A percentile compares a stretch with the other conserved stretches of the same genome.
phyloP scores from a whole-genome alignment of 495 filamentous ascomycete species.

The Hyaloscypha bicolor region DNA sequence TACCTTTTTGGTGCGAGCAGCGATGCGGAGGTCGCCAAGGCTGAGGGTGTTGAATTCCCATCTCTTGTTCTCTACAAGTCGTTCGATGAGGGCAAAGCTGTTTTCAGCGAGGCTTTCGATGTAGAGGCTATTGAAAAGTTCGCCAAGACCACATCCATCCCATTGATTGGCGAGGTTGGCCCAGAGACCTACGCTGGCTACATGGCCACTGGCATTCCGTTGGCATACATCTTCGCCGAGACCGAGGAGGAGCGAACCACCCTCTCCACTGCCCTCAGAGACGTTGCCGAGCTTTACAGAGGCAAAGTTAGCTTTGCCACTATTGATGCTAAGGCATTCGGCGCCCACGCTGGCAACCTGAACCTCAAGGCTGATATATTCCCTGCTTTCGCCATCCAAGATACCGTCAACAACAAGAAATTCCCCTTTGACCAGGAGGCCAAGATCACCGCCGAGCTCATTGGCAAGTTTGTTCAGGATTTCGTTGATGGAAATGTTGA shows the following conservation, averaged over 20 bases:
- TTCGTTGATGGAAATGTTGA: constrained; percentile 88
- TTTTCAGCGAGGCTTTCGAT: constrained; percentile 79
- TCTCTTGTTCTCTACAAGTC: constrained; percentile 95
- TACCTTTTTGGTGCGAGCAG: constrained; percentile 88
- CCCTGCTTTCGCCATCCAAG: constrained; percentile 98
- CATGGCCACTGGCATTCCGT: constrained; percentile 90
- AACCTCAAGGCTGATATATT: constrained; percentile 95
- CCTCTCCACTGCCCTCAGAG: constrained; percentile 65
- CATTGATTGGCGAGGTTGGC: constrained; percentile 93
- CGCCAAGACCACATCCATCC: constrained; percentile 81
- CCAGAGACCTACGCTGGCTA: constrained; percentile 97
- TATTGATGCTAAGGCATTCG: constrained; percentile 93
- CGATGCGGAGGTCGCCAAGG: constrained; percentile 82
- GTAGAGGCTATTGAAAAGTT: constrained; percentile 77
- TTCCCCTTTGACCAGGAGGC: constrained; percentile 89
- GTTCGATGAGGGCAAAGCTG: constrained; percentile 94
- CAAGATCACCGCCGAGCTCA: constrained; percentile 71
- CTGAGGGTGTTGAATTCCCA: constrained; percentile 84
- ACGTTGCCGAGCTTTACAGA: constrained; percentile 71
- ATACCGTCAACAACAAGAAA: constrained; percentile 94
- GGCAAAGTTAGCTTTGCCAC: constrained; percentile 95
- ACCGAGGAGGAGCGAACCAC: constrained; percentile 84
- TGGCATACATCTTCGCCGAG: constrained; percentile 98
- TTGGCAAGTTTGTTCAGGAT: constrained; percentile 84
- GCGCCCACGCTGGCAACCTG: constrained; percentile 93